phyloP scores from a whole-genome alignment of 1,284 basidiomycete genomes.

The Phellopilus nigrolimitatus region DNA sequence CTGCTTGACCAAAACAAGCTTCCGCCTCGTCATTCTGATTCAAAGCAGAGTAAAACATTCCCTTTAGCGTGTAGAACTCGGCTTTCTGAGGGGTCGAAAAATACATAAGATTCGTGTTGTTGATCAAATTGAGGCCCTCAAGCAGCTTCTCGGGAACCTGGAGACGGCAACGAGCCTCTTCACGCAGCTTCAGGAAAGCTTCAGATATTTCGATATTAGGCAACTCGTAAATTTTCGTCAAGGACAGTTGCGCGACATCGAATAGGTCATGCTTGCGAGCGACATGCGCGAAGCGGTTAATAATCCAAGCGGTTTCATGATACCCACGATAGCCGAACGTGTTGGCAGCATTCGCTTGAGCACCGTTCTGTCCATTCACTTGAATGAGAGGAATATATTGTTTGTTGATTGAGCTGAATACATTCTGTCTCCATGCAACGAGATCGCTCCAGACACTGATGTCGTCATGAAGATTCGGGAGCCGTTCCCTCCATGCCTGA shows the following conservation, averaged over 20 bases:
- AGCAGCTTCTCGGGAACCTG: conserved; percentile 92
- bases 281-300: conserved; percentile 99
- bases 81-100: conserved; percentile 95
- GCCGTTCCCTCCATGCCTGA: conserved; percentile 94
- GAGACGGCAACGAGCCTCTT: conserved; percentile 99
- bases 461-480: conserved; percentile 96
- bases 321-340: conserved; percentile 98
- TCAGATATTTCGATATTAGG: conserved; percentile 99
- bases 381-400: conserved; percentile 90
- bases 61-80: conserved; percentile 99
- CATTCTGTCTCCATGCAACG: conserved; percentile 95
- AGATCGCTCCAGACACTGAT: conserved; percentile 99
- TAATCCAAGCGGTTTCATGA: conserved; percentile 99
- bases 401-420: conserved; percentile 80
- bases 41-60: conserved; percentile 95
- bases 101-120: conserved; percentile 99
- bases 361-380: conserved; percentile 43
- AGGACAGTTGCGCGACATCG: conserved; percentile 91
- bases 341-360: conserved; percentile 55
- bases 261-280: conserved; percentile 95
- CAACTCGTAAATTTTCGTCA: conserved; percentile 97
- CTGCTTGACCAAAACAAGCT: conserved; percentile 88
- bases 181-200: conserved; percentile 97
- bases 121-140: conserved; percentile 96
- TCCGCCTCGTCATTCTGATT: conserved; percentile 90